Evolutionary conservation across 345 rosid species (phyloP).

Genomic region (Leavenworthia alabamica): DNA sequence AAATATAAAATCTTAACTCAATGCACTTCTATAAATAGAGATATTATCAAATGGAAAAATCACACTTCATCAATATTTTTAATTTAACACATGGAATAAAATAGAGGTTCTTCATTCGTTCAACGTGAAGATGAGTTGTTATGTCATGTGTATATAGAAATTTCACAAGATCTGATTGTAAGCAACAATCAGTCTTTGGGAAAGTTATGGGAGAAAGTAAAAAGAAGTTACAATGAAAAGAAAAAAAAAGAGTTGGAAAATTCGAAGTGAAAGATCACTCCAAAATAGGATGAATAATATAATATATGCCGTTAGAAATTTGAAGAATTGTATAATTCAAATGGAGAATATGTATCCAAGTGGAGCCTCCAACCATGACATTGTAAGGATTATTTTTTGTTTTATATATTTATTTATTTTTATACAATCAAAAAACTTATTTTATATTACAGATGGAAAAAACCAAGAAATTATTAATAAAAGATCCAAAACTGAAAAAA

Average conservation of each 20-base stretch:
- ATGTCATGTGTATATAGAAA: neutral
- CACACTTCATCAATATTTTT: no score
- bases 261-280: neutral
- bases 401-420: no score
- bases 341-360: neutral
- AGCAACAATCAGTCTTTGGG: neutral
- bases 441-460: no score
- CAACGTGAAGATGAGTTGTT: neutral
- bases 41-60: no score
- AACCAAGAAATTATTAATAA: no score
- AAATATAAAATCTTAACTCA: no score
- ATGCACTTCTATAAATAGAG: no score
- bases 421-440: no score
- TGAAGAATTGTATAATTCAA: neutral
- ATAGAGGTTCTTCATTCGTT: neutral
- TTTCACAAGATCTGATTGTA: neutral
- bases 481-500: no score
- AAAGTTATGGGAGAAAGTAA: neutral
- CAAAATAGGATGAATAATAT: neutral
- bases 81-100: no score
- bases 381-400: no score
- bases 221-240: neutral
- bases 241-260: neutral
- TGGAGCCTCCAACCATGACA: neutral
- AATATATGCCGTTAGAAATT: neutral